phyloP scores from a whole-genome alignment of 345 rosid genomes.

The Euphorbia peplus region DNA sequence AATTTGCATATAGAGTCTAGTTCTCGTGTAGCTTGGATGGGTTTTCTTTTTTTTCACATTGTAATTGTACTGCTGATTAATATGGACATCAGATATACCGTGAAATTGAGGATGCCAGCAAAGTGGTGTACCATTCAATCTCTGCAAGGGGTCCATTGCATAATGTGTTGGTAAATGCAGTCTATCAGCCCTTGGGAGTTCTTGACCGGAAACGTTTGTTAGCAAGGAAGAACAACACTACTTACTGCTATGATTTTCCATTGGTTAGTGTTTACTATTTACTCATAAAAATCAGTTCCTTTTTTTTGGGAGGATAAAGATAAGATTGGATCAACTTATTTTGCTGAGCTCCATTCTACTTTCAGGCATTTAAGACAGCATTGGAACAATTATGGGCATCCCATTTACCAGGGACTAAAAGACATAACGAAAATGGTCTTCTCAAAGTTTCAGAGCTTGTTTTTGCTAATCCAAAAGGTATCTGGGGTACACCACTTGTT shows the following conservation, averaged over 20 bases:
- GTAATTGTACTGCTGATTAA: constrained; percentile 9
- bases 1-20: not conserved
- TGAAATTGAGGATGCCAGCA: constrained; percentile 67
- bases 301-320: constrained; percentile 9
- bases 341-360: constrained; percentile 18
- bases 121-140: constrained; percentile 64
- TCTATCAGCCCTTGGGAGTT: constrained; percentile 68
- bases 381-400: constrained; percentile 74
- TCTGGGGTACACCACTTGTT: constrained; percentile 70
- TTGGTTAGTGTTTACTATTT: constrained; percentile 51
- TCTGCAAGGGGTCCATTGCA: constrained; percentile 63
- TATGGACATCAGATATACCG: constrained; percentile 69
- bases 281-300: not conserved
- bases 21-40: not conserved
- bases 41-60: not conserved
- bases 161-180: constrained; percentile 54
- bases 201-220: constrained; percentile 77
- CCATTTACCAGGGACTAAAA: constrained; percentile 46
- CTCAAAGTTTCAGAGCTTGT: constrained; percentile 71
- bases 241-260: constrained; percentile 98
- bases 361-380: constrained; percentile 91
- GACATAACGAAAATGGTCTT: constrained; percentile 47
- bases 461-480: constrained; percentile 61
- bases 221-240: constrained; percentile 83
- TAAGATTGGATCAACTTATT: constrained; percentile 10